phyloP scores from a whole-genome alignment of 768 basidiomycete genomes.

The Mycena floridula region DNA sequence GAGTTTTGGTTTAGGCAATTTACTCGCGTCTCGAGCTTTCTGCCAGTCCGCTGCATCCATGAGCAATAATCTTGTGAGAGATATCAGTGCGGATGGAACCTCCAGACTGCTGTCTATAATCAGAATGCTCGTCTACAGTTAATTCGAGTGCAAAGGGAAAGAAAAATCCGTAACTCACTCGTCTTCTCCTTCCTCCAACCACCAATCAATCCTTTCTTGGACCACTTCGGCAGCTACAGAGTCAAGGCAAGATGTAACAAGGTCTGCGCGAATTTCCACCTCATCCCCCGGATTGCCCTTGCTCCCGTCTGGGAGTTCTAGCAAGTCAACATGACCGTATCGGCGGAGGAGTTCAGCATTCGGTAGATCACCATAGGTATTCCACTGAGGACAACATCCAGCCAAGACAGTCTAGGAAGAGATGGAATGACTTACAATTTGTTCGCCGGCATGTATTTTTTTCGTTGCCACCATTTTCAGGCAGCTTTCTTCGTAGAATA shows the following conservation, averaged over 20 bases:
- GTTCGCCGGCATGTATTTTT: constrained; percentile 67
- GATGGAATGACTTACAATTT: constrained; percentile 60
- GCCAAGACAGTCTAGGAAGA: not conserved
- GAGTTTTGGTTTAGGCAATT: constrained; percentile 67
- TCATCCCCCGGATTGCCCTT: constrained; percentile 74
- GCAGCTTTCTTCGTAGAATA: constrained; percentile 70
- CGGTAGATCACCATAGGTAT: constrained; percentile 91
- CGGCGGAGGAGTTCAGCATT: constrained; percentile 91
- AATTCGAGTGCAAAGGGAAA: constrained; percentile 5
- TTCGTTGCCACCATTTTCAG: constrained; percentile 81
- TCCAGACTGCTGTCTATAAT: constrained; percentile 40
- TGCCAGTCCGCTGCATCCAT: constrained; percentile 53
- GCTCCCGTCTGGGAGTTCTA: constrained; percentile 44
- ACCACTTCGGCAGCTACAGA: constrained; percentile 9
- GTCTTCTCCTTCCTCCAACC: constrained; percentile 86
- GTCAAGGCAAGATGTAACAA: constrained; percentile 30
- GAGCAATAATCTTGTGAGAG: constrained; percentile 60
- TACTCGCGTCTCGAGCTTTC: constrained; percentile 52
- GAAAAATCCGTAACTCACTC: constrained; percentile 50
- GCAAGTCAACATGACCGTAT: constrained; percentile 87
- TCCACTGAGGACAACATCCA: constrained; percentile 55
- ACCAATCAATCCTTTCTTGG: constrained; percentile 81
- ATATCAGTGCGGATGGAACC: constrained; percentile 51
- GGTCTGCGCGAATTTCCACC: constrained; percentile 71
- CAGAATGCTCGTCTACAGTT: no score